Conservation (phyloP, 805 yeast species). For the Sugiyamaella boreocaroliniensis region DNA sequence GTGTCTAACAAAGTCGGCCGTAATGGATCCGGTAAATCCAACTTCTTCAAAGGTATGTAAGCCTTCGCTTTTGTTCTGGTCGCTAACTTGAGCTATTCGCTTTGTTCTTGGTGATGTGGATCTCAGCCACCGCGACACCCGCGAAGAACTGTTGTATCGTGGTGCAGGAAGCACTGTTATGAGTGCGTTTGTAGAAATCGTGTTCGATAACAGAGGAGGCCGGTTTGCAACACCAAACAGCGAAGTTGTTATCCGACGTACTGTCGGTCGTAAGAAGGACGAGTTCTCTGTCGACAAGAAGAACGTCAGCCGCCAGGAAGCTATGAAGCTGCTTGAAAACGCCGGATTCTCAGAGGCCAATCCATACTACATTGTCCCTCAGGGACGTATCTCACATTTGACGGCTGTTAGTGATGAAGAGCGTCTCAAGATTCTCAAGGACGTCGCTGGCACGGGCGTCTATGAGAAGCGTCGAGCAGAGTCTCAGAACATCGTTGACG, state of each 20-base stretch:
- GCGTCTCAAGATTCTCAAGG: slow-evolving; percentile 70
- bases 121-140: slow-evolving; percentile 67
- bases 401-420: slow-evolving; percentile 87
- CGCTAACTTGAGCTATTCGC: slow-evolving; percentile 53
- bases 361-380: slow-evolving; percentile 95
- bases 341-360: slow-evolving; percentile 89
- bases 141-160: slow-evolving; percentile 82
- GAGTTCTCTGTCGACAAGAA: slow-evolving; percentile 80
- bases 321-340: slow-evolving; percentile 74
- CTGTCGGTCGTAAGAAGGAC: slow-evolving; percentile 89
- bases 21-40: slow-evolving; percentile 95
- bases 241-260: slow-evolving; percentile 72
- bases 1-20: slow-evolving; percentile 48
- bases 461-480: slow-evolving; percentile 78
- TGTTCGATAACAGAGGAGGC: slow-evolving; percentile 72
- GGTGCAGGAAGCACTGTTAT: slow-evolving; percentile 72
- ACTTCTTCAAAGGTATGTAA: slow-evolving; percentile 59
- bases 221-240: slow-evolving; percentile 64
- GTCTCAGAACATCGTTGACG: slow-evolving; percentile 70
- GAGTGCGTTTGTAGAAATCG: slow-evolving; percentile 89
- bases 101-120: slow-evolving; percentile 89
- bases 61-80: neutral
- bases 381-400: slow-evolving; percentile 80
- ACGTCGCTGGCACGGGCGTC: slow-evolving; percentile 90
- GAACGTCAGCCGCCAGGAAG: slow-evolving; percentile 71